phyloP scores from a whole-genome alignment of 2,329 filamentous ascomycete species.

The Phialemoniopsis sp. region DNA sequence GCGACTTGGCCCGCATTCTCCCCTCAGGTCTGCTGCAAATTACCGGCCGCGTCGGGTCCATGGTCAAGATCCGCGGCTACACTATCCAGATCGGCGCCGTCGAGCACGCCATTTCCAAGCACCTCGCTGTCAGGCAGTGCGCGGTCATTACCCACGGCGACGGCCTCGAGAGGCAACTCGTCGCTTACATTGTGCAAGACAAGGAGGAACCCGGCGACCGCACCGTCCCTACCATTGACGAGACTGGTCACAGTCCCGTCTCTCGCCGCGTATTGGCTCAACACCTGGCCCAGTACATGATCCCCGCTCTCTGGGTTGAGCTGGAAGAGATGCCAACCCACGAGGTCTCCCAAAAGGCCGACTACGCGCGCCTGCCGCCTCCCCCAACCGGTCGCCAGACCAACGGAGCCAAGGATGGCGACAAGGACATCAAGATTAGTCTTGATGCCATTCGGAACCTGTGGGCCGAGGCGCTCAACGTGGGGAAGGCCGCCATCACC shows the following conservation, averaged over 20 bases:
- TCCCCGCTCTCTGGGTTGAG: conserved; percentile 73
- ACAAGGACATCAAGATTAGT: conserved; percentile 58
- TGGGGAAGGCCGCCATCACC: conserved; percentile 59
- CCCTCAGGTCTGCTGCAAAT: conserved; percentile 69
- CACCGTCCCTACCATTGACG: conserved; percentile 61
- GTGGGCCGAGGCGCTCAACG: conserved; percentile 68
- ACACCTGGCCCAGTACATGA: conserved; percentile 78
- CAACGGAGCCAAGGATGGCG: conserved; percentile 37
- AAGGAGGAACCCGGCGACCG: conserved; percentile 53
- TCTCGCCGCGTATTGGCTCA: conserved; percentile 61
- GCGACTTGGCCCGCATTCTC: conserved; percentile 65
- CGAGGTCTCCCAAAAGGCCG: conserved; percentile 74
- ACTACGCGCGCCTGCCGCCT: conserved; percentile 66
- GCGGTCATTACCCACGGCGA: conserved; percentile 73
- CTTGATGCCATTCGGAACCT: conserved; percentile 61
- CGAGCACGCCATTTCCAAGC: conserved; percentile 65
- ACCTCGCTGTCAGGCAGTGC: conserved; percentile 67
- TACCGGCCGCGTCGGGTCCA: conserved; percentile 69
- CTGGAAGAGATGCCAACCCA: conserved; percentile 69
- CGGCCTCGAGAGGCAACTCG: conserved; percentile 68
- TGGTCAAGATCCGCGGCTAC: conserved; percentile 79
- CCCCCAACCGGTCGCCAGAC: conserved; percentile 47
- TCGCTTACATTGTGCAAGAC: conserved; percentile 73
- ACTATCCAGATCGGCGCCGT: conserved; percentile 75
- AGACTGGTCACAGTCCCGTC: conserved; percentile 66